Conservation (phyloP, 2,329 filamentous ascomycete genomes). For the Exophiala alcalophila region DNA sequence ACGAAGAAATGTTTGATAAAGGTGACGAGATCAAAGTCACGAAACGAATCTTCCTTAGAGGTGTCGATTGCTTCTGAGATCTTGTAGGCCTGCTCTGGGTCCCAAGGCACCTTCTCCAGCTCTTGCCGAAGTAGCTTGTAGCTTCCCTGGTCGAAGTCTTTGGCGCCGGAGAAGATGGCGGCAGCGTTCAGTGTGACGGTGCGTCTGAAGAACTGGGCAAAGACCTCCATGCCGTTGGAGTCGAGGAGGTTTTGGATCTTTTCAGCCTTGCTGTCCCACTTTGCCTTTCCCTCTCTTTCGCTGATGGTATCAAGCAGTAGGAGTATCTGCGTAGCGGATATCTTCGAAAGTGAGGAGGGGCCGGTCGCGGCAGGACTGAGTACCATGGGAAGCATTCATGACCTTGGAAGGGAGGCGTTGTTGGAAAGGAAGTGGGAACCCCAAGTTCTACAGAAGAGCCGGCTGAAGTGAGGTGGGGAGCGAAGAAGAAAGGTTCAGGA, state of each 20-base stretch:
- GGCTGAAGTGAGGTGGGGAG: slow-evolving; percentile 1
- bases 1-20: slow-evolving; percentile 97
- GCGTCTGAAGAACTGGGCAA: slow-evolving; percentile 90
- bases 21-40: slow-evolving; percentile 91
- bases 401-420: slow-evolving; percentile 22
- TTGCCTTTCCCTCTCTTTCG: slow-evolving; percentile 84
- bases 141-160: slow-evolving; percentile 73
- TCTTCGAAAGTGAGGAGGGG: slow-evolving; percentile 73
- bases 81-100: slow-evolving; percentile 78
- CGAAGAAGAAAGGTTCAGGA: not conserved
- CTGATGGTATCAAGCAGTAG: slow-evolving; percentile 91
- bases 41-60: slow-evolving; percentile 86
- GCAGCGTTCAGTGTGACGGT: slow-evolving; percentile 86
- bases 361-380: slow-evolving; percentile 46
- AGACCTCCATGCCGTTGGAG: slow-evolving; percentile 99
- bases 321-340: slow-evolving; percentile 93
- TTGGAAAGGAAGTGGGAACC: slow-evolving; percentile 10
- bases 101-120: slow-evolving; percentile 78
- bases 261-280: slow-evolving; percentile 89
- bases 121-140: slow-evolving; percentile 80
- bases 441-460: slow-evolving; percentile 4
- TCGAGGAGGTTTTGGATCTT: slow-evolving; percentile 93
- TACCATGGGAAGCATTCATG: slow-evolving; percentile 32
- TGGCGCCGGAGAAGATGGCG: slow-evolving; percentile 74
- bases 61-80: slow-evolving; percentile 92